Conservation (phyloP, 2,329 filamentous ascomycete species). For the Dactylellina parvicollis region DNA sequence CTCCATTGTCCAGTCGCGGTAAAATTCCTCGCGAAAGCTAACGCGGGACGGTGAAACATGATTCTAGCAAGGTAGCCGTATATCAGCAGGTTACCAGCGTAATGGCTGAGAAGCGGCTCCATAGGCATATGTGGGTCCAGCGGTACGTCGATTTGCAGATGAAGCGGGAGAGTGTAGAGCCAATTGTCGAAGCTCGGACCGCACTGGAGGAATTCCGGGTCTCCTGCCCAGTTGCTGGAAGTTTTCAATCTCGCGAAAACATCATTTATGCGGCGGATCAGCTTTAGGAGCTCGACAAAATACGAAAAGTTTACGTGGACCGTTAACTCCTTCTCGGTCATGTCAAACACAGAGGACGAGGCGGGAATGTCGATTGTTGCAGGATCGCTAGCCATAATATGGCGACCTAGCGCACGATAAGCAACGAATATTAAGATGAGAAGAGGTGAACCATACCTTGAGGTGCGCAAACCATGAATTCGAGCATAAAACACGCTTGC, state of each 20-base stretch:
- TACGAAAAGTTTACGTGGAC: conserved; percentile 83
- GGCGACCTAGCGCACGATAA: conserved; percentile 55
- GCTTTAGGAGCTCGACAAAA: conserved; percentile 78
- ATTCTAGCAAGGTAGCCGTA: conserved; percentile 89
- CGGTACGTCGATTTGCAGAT: conserved; percentile 81
- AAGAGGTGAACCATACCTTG: conserved; percentile 72
- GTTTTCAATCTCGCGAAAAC: conserved; percentile 75
- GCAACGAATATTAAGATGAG: not conserved
- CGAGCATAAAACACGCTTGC: conserved; percentile 85
- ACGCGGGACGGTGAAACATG: conserved; percentile 85
- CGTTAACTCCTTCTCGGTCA: conserved; percentile 57
- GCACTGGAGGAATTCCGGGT: conserved; percentile 82
- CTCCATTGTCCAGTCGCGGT: conserved; percentile 80
- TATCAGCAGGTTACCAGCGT: conserved; percentile 85
- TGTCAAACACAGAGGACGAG: conserved; percentile 55
- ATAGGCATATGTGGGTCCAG: conserved; percentile 81
- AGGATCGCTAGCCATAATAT: conserved; percentile 57
- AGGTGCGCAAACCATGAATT: conserved; percentile 91
- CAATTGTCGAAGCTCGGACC: conserved; percentile 81
- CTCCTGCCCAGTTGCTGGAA: conserved; percentile 77
- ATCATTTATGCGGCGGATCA: conserved; percentile 79
- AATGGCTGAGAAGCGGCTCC: conserved; percentile 77
- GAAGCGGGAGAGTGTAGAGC: conserved; percentile 78
- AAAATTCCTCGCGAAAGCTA: conserved; percentile 79
- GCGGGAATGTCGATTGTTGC: conserved; percentile 57